Percentiles rank a stretch among this genome's conserved stretches.
Evolutionary conservation across 163 green algal genomes (phyloP).

Genomic region (Prototheca cutis): DNA sequence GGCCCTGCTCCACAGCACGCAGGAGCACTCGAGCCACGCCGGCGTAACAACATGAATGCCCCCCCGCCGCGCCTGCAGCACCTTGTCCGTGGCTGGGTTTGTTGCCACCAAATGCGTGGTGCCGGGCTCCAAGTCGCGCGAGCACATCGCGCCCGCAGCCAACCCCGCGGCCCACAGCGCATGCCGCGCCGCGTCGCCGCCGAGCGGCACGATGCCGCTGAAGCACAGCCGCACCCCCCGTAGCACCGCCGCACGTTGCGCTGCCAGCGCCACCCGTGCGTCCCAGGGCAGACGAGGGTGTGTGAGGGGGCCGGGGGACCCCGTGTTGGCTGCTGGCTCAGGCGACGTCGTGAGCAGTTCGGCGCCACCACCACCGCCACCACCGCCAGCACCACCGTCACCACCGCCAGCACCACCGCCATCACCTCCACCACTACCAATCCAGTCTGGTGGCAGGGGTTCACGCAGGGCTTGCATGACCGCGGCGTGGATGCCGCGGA

Average conservation of each 20-base stretch:
- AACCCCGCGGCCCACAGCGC: conserved; percentile 56
- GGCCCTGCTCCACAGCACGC: conserved; percentile 46
- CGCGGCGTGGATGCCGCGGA: conserved; percentile 34
- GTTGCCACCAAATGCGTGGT: conserved; percentile 51
- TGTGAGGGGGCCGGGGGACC: no score
- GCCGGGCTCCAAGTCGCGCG: conserved; percentile 5
- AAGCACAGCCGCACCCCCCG: conserved; percentile 47
- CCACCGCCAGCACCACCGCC: no score
- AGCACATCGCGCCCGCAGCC: conserved; percentile 45
- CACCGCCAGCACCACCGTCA: no score
- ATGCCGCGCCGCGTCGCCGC: conserved; percentile 30
- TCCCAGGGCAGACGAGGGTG: conserved; percentile 16
- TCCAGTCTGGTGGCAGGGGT: no score
- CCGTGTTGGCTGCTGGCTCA: no score
- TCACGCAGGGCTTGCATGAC: conserved; percentile 10
- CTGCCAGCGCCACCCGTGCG: conserved; percentile 30
- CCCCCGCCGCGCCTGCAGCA: conserved; percentile 34
- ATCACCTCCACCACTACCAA: no score
- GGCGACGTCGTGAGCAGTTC: no score
- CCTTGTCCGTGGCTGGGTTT: conserved; percentile 50
- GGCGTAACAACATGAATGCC: conserved; percentile 43
- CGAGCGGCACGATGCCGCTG: conserved; percentile 45
- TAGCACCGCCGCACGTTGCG: conserved; percentile 26
- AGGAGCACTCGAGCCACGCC: conserved; percentile 55
- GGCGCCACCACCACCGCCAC: no score